Conservation (phyloP, 805 yeast species). For the Lipomyces sp. region DNA sequence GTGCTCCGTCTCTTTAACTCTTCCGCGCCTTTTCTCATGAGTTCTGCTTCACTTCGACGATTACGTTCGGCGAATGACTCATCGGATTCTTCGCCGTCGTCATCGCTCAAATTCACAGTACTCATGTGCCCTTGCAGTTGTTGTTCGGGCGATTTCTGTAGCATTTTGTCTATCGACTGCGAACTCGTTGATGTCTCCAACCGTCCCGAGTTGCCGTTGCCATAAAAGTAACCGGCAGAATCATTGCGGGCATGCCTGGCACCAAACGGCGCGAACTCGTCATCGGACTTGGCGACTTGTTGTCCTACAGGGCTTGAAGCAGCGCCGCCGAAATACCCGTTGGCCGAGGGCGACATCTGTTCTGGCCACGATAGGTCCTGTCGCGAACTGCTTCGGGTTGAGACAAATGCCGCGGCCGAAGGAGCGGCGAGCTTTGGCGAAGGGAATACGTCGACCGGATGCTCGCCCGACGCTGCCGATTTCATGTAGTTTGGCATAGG, state of each 20-base stretch:
- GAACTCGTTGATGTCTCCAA: not conserved
- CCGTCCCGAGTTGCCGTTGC: conserved; percentile 9
- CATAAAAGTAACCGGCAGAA: not conserved
- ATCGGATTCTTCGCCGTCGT: conserved; percentile 5
- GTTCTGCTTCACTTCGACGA: conserved; percentile 12
- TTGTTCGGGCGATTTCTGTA: conserved; percentile 8
- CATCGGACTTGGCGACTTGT: conserved; percentile 19
- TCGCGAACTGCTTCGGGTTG: conserved; percentile 17
- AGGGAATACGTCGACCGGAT: not conserved
- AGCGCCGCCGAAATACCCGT: not conserved
- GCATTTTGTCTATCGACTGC: conserved; percentile 10
- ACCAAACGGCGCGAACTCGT: conserved; percentile 13
- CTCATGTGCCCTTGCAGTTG: not conserved
- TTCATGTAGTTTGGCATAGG: conserved; percentile 12
- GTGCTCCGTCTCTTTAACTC: not conserved
- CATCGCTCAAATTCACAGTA: not conserved
- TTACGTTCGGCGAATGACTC: conserved; percentile 18
- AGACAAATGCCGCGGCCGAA: conserved; percentile 21
- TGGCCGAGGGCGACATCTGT: not conserved
- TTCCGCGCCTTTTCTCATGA: conserved; percentile 28
- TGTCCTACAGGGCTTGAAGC: conserved; percentile 6
- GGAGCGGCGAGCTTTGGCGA: conserved; percentile 6
- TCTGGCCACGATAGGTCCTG: not conserved
- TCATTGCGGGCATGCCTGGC: not conserved
- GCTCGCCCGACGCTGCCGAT: conserved; percentile 3